Evolutionary conservation across 2,329 filamentous ascomycete genomes (phyloP), one percentile per base, ranked within the genome.

Genomic region (Lachnellula subtilissima): DNA sequence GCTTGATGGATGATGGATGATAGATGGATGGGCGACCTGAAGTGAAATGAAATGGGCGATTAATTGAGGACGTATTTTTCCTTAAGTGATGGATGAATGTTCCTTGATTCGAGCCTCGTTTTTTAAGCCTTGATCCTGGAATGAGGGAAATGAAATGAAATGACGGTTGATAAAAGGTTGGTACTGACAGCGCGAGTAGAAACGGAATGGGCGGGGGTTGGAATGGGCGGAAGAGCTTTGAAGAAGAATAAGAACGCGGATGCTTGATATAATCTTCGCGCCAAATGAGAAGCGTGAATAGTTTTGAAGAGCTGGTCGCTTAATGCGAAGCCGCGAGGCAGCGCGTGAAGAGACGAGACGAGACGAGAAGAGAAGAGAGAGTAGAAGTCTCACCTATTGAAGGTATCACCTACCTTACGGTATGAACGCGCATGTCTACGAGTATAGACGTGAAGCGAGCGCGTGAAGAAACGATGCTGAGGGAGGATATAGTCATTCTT

Each of bases 221-320:
- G 48, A 45, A 42, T n/a, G 12, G n/a, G 9, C n/a, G 17, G 35
- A 6, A 22, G 19, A 40, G 32, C 35, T 19, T 51, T n/a, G 40
- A 36, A 19, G 12, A 19, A 23, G 48, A 50, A 11, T 49, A 46
- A 50, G 50, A 47, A 50, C 32, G 28, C 15, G 43, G 54, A 52
- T 56, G 54, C 45, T 49, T 49, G 54, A 53, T 49, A 45, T 48
- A 43, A 1, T 36, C 36, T 17, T 12, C 28, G 23, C 50, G 28
- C 17, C 8, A 3, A 17, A 25, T n/a, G 32, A 17, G 25, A 28
- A 28, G 25, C 25, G 7, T 28, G 25, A 28, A 22, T 22, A 9
- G 32, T 5, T 12, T 6, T 19, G 19, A 19, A 19, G 11, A 17
- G n/a, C 14, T 39, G n/a, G 48, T 32, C 14, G 35, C 37, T 39